A percentile compares a stretch with the other conserved stretches of the same genome.
phyloP scores from a whole-genome alignment of 2,329 filamentous ascomycete species.

The Fusarium setosum region DNA sequence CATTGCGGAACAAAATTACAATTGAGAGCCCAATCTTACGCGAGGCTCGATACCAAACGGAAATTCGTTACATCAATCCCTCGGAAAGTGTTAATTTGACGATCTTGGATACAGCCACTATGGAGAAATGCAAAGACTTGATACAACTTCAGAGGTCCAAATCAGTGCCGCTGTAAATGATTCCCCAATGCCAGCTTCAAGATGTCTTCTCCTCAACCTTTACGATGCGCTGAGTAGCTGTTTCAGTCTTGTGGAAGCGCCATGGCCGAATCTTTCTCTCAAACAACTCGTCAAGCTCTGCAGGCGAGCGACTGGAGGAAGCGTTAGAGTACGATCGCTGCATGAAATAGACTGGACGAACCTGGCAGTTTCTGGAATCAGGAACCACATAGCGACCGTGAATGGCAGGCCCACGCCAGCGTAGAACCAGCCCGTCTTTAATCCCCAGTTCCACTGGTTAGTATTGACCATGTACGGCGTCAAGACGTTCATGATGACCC shows the following conservation, averaged over 20 bases:
- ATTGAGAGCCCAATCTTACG: no score
- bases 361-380: neutral
- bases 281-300: slow-evolving; percentile 43
- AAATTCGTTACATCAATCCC: no score
- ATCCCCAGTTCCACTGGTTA: slow-evolving; percentile 45
- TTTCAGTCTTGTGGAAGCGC: neutral
- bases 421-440: slow-evolving; percentile 47
- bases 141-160: no score
- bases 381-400: neutral
- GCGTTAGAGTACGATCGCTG: neutral
- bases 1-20: no score
- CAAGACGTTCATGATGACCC: slow-evolving; percentile 39
- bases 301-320: slow-evolving; percentile 33
- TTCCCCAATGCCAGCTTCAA: no score
- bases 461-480: slow-evolving; percentile 48
- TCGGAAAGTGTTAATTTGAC: no score
- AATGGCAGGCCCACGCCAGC: slow-evolving; percentile 6
- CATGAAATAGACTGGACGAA: neutral
- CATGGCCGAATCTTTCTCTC: slow-evolving; percentile 10
- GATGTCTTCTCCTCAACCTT: no score
- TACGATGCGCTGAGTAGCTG: no score
- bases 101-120: no score
- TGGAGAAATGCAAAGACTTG: no score
- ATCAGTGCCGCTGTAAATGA: no score
- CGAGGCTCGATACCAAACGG: no score